A percentile compares a stretch with the other conserved stretches of the same genome.
Evolutionary conservation across 108 stramenopile genomes (phyloP).

Genomic region (Cyclotella baltica): DNA sequence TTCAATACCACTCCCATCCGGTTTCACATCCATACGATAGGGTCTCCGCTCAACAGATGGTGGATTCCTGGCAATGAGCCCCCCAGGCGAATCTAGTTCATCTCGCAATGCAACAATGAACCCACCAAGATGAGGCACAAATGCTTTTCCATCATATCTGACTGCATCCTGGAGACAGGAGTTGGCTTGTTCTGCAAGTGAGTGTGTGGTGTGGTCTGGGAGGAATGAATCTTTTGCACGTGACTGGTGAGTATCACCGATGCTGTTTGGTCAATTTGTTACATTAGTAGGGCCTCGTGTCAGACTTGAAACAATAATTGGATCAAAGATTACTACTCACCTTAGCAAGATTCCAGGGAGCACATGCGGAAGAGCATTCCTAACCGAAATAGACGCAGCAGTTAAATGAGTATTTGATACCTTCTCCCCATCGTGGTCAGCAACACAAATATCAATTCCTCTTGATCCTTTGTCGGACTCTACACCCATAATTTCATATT

Average conservation of each 20-base stretch:
- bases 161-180: conserved; percentile 80
- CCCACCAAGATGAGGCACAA: conserved; percentile 83
- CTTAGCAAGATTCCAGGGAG: conserved; percentile 84
- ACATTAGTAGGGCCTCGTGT: not conserved
- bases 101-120: conserved; percentile 87
- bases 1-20: conserved; percentile 85
- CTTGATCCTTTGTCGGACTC: conserved; percentile 19
- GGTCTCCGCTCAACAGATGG: conserved; percentile 81
- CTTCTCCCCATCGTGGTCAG: conserved; percentile 23
- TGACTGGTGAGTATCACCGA: conserved; percentile 74
- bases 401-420: conserved; percentile 41
- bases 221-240: conserved; percentile 76
- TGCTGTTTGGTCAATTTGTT: conserved; percentile 35
- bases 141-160: conserved; percentile 74
- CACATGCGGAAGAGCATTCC: conserved; percentile 84
- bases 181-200: conserved; percentile 86
- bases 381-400: conserved; percentile 79
- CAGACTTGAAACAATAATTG: not conserved
- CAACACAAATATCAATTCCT: conserved; percentile 19
- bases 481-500: conserved; percentile 26
- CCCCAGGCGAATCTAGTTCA: conserved; percentile 87
- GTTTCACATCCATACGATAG: conserved; percentile 86
- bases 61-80: conserved; percentile 75
- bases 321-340: not conserved
- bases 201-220: conserved; percentile 86